Evolutionary conservation across 2,329 filamentous ascomycete species (phyloP), one percentile per base, ranked within the genome.

Genomic region (Exophiala aquamarina): DNA sequence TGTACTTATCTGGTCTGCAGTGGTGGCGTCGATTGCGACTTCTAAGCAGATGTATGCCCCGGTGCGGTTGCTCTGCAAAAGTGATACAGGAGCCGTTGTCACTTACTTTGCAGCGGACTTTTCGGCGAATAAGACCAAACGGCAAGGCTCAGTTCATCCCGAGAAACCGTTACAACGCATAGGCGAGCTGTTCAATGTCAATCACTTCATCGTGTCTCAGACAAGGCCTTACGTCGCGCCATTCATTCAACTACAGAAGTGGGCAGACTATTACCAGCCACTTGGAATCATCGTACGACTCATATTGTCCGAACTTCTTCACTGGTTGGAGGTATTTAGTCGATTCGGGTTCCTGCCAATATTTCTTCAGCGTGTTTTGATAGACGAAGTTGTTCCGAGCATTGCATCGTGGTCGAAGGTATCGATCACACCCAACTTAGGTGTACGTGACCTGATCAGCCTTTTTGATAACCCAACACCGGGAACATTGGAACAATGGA

Each of bases 121-220:
- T 35, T 51, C 52, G 4, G 52, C 45, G 34, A 50, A 64, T 59
- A 90, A 90, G 90, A 92, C 57, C 86, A 89, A 13, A 13, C 36
- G 35, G 34, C 47, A 33, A 39, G 47, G 47, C 84, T 95, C 91
- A 1, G 89, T 97, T 14, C 90, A 96, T 63, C 93, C 93, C 48
- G 92, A 97, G 66, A 73, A 96, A 2, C 92, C 92, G 1, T 94
- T 95, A 82, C 90, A 86, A 15, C 81, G 89, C 2, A 75, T 97
- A 11, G 84, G 91, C 1, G 90, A 95, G 63, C 90, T 96, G 85
- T 95, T 96, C 74, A 95, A 96, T 61, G 91, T 96, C 63, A 96
- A 96, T 61, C 92, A 96, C 64, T 96, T 96, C 63, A 96, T 97
- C 58, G 92, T 96, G n/a, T 95, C 90, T 0, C 92, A 97, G 65